phyloP scores from a whole-genome alignment of 2,329 filamentous ascomycete species.

The Davidsoniella neocaledoniae region DNA sequence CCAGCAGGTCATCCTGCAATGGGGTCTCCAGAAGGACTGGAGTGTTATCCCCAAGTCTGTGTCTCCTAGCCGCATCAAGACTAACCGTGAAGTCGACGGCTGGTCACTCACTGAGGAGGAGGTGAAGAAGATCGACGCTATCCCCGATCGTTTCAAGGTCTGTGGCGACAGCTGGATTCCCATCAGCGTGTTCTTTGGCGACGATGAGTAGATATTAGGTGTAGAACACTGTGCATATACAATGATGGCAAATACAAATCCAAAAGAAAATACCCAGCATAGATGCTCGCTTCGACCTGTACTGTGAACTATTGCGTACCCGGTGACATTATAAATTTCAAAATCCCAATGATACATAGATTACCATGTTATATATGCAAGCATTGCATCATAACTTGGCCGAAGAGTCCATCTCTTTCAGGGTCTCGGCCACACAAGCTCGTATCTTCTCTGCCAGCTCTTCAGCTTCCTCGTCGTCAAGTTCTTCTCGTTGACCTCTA shows the following conservation, averaged over 20 bases:
- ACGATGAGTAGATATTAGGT: constrained; percentile 45
- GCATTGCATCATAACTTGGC: background rate
- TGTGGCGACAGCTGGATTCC: constrained; percentile 61
- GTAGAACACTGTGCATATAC: background rate
- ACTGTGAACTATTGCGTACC: background rate
- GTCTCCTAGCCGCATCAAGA: constrained; percentile 53
- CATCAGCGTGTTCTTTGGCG: constrained; percentile 65
- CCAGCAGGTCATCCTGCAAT: constrained; percentile 63
- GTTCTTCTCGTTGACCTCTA: constrained; percentile 50
- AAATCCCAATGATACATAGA: background rate
- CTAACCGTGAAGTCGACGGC: constrained; percentile 59
- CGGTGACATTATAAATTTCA: too few relatives aligned
- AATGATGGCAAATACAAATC: constrained; percentile 4
- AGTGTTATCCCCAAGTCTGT: constrained; percentile 78
- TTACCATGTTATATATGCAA: background rate
- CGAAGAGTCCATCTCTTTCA: constrained; percentile 25
- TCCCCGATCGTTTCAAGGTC: constrained; percentile 68
- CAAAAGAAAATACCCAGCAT: constrained; percentile 6
- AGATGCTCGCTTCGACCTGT: background rate
- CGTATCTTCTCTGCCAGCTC: constrained; percentile 40
- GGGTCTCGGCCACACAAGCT: constrained; percentile 29
- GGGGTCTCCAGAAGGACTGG: constrained; percentile 68
- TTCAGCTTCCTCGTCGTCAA: constrained; percentile 59
- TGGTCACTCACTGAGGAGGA: constrained; percentile 60
- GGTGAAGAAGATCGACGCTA: constrained; percentile 46